A percentile compares a stretch with the other conserved stretches of the same genome.
phyloP scores from a whole-genome alignment of 1,284 basidiomycete species.

The Cerrena zonata region DNA sequence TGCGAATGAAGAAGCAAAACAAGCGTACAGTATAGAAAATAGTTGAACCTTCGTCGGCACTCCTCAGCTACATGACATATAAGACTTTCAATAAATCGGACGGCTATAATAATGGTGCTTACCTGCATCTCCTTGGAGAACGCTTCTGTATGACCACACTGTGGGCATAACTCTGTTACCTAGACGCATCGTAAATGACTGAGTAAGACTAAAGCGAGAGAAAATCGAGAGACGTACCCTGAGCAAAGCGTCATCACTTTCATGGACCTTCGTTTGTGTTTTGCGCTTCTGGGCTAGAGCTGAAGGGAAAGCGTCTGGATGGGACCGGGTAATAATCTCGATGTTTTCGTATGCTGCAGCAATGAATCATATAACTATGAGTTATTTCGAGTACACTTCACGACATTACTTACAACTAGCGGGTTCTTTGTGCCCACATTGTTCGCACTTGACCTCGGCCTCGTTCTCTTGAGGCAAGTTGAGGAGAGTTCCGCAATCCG shows the following conservation, averaged over 20 bases:
- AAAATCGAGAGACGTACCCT: constrained; percentile 43
- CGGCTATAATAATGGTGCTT: too few species aligned
- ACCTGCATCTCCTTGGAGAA: constrained; percentile 77
- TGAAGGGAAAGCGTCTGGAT: constrained; percentile 92
- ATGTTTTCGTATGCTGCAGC: constrained; percentile 85
- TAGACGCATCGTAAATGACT: constrained; percentile 28
- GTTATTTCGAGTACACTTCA: constrained; percentile 2
- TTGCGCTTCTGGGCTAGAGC: constrained; percentile 83
- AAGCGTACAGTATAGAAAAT: constrained; percentile 68
- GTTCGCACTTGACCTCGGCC: constrained; percentile 75
- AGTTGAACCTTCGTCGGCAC: constrained; percentile 87
- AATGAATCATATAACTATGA: not conserved
- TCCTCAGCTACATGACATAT: constrained; percentile 72
- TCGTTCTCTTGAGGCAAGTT: constrained; percentile 79
- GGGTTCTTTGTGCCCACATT: constrained; percentile 83
- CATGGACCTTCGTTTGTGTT: constrained; percentile 81
- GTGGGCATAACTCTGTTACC: constrained; percentile 90
- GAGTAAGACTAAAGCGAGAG: not conserved
- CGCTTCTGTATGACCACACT: constrained; percentile 79
- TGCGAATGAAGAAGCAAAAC: not conserved
- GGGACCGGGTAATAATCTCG: constrained; percentile 84
- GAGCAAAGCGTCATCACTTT: constrained; percentile 65
- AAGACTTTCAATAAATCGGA: too few species aligned
- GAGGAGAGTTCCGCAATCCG: constrained; percentile 85
- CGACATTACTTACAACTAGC: constrained; percentile 65